phyloP scores from a whole-genome alignment of 2,329 filamentous ascomycete species.

The Botrytis hyacinthi region DNA sequence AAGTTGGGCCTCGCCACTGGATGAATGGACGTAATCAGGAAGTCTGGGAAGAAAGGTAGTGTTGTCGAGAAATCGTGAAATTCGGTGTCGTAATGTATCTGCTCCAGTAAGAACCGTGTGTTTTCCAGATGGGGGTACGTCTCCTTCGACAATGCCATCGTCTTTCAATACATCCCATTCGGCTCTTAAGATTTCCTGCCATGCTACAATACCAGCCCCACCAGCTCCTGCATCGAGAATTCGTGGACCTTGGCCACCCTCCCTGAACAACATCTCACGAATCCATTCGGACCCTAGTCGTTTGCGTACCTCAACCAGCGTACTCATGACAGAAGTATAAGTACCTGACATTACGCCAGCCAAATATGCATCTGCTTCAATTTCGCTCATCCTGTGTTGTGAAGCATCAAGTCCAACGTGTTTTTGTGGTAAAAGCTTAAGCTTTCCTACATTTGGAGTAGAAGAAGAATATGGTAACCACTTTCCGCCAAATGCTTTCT shows the following conservation, averaged over 20 bases:
- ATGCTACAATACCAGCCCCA: conserved; percentile 71
- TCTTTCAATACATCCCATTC: conserved; percentile 74
- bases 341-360: conserved; percentile 67
- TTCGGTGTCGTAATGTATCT: conserved; percentile 68
- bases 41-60: conserved; percentile 89
- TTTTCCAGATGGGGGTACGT: conserved; percentile 62
- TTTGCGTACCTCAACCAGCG: conserved; percentile 71
- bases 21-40: conserved; percentile 76
- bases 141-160: conserved; percentile 44
- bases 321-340: conserved; percentile 65
- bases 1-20: conserved; percentile 57
- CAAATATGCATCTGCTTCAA: conserved; percentile 72
- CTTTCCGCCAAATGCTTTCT: conserved; percentile 71
- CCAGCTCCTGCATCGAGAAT: conserved; percentile 74
- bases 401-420: conserved; percentile 63
- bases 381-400: conserved; percentile 66
- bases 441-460: conserved; percentile 54
- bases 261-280: conserved; percentile 57
- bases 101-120: conserved; percentile 80
- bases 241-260: conserved; percentile 54
- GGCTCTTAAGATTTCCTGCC: conserved; percentile 73
- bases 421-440: conserved; percentile 58
- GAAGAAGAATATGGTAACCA: conserved; percentile 74
- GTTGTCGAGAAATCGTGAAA: conserved; percentile 76
- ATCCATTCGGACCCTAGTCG: conserved; percentile 71